Base-by-base conservation (phyloP, 306 rosid species). In the Dalbergia oliveri region DNA sequence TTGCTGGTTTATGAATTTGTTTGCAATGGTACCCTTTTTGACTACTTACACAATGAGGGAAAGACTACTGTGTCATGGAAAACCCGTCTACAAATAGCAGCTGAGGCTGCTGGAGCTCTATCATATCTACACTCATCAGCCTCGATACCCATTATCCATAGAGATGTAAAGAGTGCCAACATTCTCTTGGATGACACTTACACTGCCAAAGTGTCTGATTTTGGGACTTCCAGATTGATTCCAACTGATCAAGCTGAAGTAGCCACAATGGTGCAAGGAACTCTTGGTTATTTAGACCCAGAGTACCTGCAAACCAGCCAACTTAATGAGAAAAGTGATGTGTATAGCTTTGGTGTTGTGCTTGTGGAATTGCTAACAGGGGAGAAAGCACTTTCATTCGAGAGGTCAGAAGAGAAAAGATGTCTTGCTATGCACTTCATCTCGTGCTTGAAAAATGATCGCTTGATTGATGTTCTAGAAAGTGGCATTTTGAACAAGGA, bases 301-400 rank as follows among this genome's bases (percentile, higher is more conserved):
- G 86, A 89, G 14, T 89, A 80, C 23, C 11, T 84, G 58, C 78
- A 57, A 0, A 77, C 84, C 26, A 66, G 78, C 26, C 81, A 84
- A n/a, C 11, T 89, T 7, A 87, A 82, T 0, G 85, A 80, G 14
- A 84, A 87, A 11, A 89, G 90, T 16, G 90, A 87, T 50, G 92
- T 89, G 0, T 89, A 89, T 15, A 89, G 89, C 37, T 89, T 89
- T n/a, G 87, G 90, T 0, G 80, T 89, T 4, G 90, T 89, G 2
- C 76, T 89, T 1, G 74, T 67, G 0, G 90, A 87, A 77, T 41
- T 89, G 1, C 41, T 87, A 1, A 84, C 89, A 0, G 83, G 88
- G 44, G 49, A 78, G 54, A 82, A 83, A 65, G 85, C 83, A 0
- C 10, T 77, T 50, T 35, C 69, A 6, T 87, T 78, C 6, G 73